These are phyloP conservation scores for Papilionanthe hybrid DNA, from an alignment of 116 monocot genomes.

Conservation along the genomic window DNA sequence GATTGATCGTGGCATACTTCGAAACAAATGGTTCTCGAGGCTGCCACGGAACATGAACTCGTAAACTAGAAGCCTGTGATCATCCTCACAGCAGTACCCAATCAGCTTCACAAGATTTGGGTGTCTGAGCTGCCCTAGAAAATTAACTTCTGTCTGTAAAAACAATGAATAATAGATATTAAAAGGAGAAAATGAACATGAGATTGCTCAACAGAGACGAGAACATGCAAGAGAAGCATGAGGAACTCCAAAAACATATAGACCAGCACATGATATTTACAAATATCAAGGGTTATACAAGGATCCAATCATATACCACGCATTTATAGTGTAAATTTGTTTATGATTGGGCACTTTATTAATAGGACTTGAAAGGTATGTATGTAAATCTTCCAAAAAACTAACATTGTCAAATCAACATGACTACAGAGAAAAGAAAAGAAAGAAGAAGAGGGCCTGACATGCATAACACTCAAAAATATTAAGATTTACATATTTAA, in stretches of 20 bases:
- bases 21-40: slow-evolving; percentile 82
- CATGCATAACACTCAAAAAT: no score
- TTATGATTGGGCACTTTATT: not conserved
- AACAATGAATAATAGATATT: slow-evolving; percentile 2
- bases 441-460: no score
- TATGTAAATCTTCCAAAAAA: no score
- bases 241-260: not conserved
- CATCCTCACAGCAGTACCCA: slow-evolving; percentile 84
- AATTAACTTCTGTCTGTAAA: slow-evolving; percentile 77
- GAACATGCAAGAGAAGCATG: not conserved
- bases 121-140: slow-evolving; percentile 78
- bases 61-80: slow-evolving; percentile 82
- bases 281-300: not conserved
- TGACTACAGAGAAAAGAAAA: no score
- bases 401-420: no score
- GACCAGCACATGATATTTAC: not conserved
- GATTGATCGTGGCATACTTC: slow-evolving; percentile 32
- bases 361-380: no score
- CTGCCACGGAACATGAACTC: slow-evolving; percentile 91
- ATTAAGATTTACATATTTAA: no score
- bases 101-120: slow-evolving; percentile 78
- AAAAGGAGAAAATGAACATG: not conserved
- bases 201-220: not conserved
- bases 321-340: not conserved
- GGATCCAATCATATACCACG: not conserved